Percentiles rank a stretch among this genome's conserved stretches.
Conservation (phyloP, 306 rosid genomes). For the Medicago ruthenica region DNA sequence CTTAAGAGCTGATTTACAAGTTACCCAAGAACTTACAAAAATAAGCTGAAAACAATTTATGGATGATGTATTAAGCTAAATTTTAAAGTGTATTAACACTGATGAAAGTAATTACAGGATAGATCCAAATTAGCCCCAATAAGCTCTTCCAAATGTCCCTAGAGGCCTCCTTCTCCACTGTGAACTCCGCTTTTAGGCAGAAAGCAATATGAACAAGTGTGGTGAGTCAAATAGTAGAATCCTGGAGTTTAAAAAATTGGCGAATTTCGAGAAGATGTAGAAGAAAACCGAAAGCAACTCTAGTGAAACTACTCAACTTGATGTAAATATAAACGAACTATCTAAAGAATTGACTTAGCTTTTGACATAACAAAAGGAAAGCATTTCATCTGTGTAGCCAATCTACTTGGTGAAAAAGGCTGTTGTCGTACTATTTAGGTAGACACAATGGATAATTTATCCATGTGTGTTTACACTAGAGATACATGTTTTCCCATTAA, state of each 20-base stretch:
- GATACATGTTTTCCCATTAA: background rate
- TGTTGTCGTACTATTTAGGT: background rate
- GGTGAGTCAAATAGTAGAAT: background rate
- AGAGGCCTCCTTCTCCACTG: background rate
- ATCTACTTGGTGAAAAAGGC: background rate
- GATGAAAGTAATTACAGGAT: background rate
- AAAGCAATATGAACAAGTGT: background rate
- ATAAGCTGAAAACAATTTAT: slow-evolving; percentile 3
- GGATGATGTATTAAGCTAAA: background rate
- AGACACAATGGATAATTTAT: background rate
- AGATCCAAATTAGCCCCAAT: background rate
- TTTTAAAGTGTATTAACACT: background rate
- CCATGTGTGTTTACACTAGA: background rate
- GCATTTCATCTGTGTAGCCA: background rate
- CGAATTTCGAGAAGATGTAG: background rate
- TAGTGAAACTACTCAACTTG: background rate
- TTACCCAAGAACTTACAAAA: slow-evolving; percentile 4
- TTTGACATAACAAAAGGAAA: background rate
- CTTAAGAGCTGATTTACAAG: background rate
- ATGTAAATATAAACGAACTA: background rate
- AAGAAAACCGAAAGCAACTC: background rate
- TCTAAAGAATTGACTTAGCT: background rate
- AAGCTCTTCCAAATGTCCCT: slow-evolving; percentile 2
- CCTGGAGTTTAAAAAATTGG: slow-evolving; percentile 13
- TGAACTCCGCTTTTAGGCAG: slow-evolving; percentile 1